Percentiles rank a stretch among this genome's conserved stretches.
phyloP scores from a whole-genome alignment of 2,329 filamentous ascomycete species.

The Gnomoniopsis smithogilvyi region DNA sequence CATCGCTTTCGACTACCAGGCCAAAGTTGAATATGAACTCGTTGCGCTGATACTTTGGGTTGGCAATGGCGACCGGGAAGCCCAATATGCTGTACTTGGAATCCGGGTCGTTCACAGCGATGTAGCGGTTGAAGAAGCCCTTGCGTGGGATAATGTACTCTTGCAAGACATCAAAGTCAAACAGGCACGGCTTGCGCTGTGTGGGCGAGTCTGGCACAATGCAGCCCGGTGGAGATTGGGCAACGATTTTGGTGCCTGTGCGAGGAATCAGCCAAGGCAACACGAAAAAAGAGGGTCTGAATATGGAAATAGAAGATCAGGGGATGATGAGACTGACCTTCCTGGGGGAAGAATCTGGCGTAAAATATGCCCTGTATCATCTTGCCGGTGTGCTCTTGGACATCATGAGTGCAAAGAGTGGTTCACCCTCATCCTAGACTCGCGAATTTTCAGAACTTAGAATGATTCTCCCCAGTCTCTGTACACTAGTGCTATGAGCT shows the following conservation, averaged over 20 bases:
- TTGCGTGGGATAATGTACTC: slow-evolving; percentile 94
- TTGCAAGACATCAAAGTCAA: slow-evolving; percentile 82
- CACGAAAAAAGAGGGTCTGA: background rate
- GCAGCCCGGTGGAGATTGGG: slow-evolving; percentile 60
- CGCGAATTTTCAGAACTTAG: background rate
- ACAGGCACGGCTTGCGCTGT: slow-evolving; percentile 55
- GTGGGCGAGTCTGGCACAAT: slow-evolving; percentile 46
- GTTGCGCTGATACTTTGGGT: slow-evolving; percentile 81
- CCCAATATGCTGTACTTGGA: slow-evolving; percentile 75
- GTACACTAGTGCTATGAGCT: no score
- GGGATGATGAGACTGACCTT: slow-evolving; percentile 44
- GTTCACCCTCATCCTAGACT: background rate
- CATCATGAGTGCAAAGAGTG: background rate
- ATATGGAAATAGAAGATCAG: background rate
- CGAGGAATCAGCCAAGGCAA: slow-evolving; percentile 16
- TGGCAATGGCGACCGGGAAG: slow-evolving; percentile 82
- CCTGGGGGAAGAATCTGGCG: slow-evolving; percentile 63
- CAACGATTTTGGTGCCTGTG: slow-evolving; percentile 59
- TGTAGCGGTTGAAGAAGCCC: slow-evolving; percentile 88
- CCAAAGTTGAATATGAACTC: slow-evolving; percentile 99
- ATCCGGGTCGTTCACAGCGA: slow-evolving; percentile 72
- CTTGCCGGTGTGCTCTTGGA: slow-evolving; percentile 6
- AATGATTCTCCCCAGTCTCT: background rate
- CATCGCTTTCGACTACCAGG: slow-evolving; percentile 59
- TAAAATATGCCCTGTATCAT: slow-evolving; percentile 73